phyloP scores from a whole-genome alignment of 306 rosid species.

The Rosa rugosa region DNA sequence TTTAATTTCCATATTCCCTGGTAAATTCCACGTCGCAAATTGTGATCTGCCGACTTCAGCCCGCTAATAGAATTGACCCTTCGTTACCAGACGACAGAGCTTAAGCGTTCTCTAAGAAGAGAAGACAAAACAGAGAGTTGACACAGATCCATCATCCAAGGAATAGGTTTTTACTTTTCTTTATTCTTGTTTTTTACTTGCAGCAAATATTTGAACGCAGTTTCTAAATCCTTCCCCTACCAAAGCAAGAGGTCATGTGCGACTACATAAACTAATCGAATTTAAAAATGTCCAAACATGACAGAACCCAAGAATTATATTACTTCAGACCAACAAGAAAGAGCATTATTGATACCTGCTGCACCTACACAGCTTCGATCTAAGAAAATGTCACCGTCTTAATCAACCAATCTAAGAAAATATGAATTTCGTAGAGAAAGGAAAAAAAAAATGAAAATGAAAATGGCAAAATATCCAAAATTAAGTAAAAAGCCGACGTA shows the following conservation, averaged over 20 bases:
- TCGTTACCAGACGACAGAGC: neutral
- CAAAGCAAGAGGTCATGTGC: slow-evolving; percentile 6
- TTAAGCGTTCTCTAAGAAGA: neutral
- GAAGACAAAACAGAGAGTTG: neutral
- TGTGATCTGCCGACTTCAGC: neutral
- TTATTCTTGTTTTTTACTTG: neutral
- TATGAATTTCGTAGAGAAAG: neutral
- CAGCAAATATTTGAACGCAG: neutral
- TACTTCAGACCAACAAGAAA: neutral
- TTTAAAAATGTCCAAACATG: neutral
- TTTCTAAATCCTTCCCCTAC: neutral
- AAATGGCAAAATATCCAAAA: neutral
- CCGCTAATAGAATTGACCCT: neutral
- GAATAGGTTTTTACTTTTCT: neutral
- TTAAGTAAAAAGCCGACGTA: slow-evolving; percentile 31
- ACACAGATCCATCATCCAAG: slow-evolving; percentile 3
- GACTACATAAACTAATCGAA: neutral
- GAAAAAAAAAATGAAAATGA: neutral
- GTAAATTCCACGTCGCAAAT: neutral
- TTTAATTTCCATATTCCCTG: neutral
- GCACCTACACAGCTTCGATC: neutral
- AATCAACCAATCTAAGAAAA: neutral
- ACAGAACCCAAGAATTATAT: neutral
- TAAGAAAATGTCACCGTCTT: neutral
- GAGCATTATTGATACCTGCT: neutral